These are phyloP conservation scores for Cladosporium phlei DNA, from an alignment of 2,329 filamentous ascomycete genomes.

Conservation along the genomic window DNA sequence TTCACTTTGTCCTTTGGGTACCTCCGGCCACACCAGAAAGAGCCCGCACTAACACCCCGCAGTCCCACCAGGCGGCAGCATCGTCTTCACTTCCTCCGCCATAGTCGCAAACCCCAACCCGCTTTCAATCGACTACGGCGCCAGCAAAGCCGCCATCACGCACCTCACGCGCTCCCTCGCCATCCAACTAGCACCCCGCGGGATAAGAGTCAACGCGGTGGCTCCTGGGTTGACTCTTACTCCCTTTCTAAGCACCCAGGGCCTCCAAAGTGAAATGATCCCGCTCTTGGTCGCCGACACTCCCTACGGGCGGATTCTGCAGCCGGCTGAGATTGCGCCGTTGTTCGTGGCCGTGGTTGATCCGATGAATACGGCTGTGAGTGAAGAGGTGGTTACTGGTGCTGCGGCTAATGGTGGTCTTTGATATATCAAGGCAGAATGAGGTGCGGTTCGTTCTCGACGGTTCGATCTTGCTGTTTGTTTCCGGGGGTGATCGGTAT, in stretches of 20 bases:
- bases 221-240: constrained; percentile 1
- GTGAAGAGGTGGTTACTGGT: background rate
- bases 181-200: background rate
- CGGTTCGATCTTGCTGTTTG: too few species aligned
- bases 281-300: background rate
- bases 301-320: background rate
- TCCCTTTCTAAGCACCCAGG: background rate
- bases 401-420: background rate
- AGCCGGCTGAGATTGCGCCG: background rate
- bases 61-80: background rate
- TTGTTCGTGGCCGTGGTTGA: background rate
- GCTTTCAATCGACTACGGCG: constrained; percentile 1
- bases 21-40: too few species aligned
- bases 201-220: background rate
- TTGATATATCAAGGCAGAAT: too few species aligned
- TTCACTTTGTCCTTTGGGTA: too few species aligned
- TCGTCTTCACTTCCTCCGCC: background rate
- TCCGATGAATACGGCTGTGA: background rate
- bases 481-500: too few species aligned
- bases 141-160: constrained; percentile 1
- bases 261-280: background rate
- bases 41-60: background rate
- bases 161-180: constrained; percentile 1
- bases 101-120: background rate
- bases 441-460: too few species aligned